Percentiles rank a stretch among this genome's conserved stretches.
phyloP scores from a whole-genome alignment of 495 filamentous ascomycete species.

The Penicillium cinerascens region DNA sequence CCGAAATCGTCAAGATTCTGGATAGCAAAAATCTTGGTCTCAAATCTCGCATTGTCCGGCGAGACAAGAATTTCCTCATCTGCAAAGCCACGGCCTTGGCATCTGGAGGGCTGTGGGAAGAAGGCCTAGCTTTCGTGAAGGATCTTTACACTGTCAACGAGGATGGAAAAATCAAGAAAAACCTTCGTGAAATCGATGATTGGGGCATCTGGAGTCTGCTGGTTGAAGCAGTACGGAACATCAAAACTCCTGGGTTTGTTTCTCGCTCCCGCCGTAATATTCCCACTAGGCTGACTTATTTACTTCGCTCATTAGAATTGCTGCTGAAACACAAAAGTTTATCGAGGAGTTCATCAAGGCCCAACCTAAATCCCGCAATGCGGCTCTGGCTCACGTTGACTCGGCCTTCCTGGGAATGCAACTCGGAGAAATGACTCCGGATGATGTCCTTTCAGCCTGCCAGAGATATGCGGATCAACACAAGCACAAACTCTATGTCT shows the following conservation, averaged over 20 bases:
- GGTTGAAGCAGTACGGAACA: conserved; percentile 23
- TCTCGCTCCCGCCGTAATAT: background rate
- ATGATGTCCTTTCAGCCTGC: conserved; percentile 39
- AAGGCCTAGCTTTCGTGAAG: conserved; percentile 42
- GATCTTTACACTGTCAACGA: conserved; percentile 34
- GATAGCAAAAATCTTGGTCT: conserved; percentile 49
- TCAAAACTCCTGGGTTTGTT: conserved; percentile 36
- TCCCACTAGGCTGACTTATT: conserved; percentile 7
- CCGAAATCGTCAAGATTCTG: conserved; percentile 50
- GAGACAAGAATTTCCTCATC: conserved; percentile 49
- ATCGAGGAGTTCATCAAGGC: conserved; percentile 34
- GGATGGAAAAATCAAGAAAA: conserved; percentile 29
- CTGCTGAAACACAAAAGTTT: conserved; percentile 27
- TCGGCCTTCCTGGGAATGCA: conserved; percentile 22
- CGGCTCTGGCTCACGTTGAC: conserved; percentile 41
- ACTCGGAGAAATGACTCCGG: conserved; percentile 27
- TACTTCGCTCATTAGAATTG: conserved; percentile 25
- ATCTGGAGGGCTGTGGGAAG: conserved; percentile 44
- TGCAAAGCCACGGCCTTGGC: conserved; percentile 44
- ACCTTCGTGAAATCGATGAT: conserved; percentile 49
- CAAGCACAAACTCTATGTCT: conserved; percentile 51
- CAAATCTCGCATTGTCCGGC: conserved; percentile 48
- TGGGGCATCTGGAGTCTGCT: conserved; percentile 56
- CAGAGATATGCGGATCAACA: conserved; percentile 48
- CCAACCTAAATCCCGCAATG: conserved; percentile 46